Evolutionary conservation across 2,329 filamentous ascomycete genomes (phyloP).

Genomic region (Xylaria arbuscula): DNA sequence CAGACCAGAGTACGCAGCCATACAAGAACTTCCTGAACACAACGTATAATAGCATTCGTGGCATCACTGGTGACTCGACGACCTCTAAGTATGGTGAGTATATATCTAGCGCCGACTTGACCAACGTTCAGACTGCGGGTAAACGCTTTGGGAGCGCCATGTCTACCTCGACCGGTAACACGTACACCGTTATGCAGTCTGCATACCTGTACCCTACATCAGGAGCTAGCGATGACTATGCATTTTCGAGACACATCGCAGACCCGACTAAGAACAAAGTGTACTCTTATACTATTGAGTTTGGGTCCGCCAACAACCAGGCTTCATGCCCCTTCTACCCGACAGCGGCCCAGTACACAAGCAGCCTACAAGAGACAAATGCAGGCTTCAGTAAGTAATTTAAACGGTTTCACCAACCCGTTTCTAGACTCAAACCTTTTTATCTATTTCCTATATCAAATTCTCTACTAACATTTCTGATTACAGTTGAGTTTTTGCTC

Average conservation of each 20-base stretch:
- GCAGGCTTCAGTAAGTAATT: slow-evolving; percentile 54
- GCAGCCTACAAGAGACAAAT: slow-evolving; percentile 58
- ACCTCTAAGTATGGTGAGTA: slow-evolving; percentile 59
- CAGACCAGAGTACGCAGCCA: slow-evolving; percentile 58
- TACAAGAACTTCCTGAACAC: slow-evolving; percentile 64
- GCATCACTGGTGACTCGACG: slow-evolving; percentile 55
- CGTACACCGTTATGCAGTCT: slow-evolving; percentile 54
- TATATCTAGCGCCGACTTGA: slow-evolving; percentile 53
- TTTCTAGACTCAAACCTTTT: not conserved
- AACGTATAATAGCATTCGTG: slow-evolving; percentile 63
- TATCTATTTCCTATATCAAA: not conserved
- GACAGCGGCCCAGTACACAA: slow-evolving; percentile 55
- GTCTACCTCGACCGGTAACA: slow-evolving; percentile 52
- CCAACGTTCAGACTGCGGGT: slow-evolving; percentile 49
- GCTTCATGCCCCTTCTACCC: slow-evolving; percentile 60
- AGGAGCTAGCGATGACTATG: slow-evolving; percentile 60
- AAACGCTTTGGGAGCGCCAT: slow-evolving; percentile 54
- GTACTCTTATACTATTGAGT: slow-evolving; percentile 60
- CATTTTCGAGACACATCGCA: slow-evolving; percentile 57
- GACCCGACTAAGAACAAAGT: slow-evolving; percentile 53
- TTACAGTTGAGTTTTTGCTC: slow-evolving; percentile 55
- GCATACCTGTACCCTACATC: slow-evolving; percentile 59
- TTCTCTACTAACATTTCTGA: not conserved
- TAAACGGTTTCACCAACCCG: too few relatives aligned
- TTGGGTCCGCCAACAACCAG: slow-evolving; percentile 54